phyloP scores from a whole-genome alignment of 2,329 filamentous ascomycete genomes.

The Alternaria panax region DNA sequence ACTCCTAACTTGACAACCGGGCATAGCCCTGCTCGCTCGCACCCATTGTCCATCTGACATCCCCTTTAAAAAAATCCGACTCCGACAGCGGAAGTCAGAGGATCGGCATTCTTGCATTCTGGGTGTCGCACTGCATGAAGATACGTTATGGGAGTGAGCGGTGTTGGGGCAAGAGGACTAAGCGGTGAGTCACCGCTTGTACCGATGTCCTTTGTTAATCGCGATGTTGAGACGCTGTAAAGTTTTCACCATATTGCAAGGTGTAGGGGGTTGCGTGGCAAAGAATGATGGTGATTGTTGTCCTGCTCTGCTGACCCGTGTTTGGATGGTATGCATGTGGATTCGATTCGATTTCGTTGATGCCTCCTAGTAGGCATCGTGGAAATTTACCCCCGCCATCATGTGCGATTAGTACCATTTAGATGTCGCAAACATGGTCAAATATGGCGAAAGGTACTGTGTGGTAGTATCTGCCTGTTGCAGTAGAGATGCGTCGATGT shows the following conservation, averaged over 20 bases:
- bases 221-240: neutral
- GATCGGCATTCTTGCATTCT: constrained; percentile 1
- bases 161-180: neutral
- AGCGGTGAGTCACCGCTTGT: constrained; percentile 2
- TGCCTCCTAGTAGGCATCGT: neutral
- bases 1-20: neutral
- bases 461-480: neutral
- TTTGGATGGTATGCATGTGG: neutral
- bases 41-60: neutral
- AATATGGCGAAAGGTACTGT: neutral
- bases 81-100: neutral
- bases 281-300: neutral
- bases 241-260: neutral
- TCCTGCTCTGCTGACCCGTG: neutral
- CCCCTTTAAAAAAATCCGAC: neutral
- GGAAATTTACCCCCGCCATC: neutral
- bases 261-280: neutral
- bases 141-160: neutral
- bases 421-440: neutral
- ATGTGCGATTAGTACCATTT: neutral
- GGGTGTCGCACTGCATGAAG: neutral
- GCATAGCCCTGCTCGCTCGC: neutral
- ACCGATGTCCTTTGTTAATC: neutral
- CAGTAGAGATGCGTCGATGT: neutral
- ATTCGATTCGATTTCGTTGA: neutral